Evolutionary conservation across 192 early-diverging fungal species (phyloP).

Genomic region (Haplosporangium gracile): DNA sequence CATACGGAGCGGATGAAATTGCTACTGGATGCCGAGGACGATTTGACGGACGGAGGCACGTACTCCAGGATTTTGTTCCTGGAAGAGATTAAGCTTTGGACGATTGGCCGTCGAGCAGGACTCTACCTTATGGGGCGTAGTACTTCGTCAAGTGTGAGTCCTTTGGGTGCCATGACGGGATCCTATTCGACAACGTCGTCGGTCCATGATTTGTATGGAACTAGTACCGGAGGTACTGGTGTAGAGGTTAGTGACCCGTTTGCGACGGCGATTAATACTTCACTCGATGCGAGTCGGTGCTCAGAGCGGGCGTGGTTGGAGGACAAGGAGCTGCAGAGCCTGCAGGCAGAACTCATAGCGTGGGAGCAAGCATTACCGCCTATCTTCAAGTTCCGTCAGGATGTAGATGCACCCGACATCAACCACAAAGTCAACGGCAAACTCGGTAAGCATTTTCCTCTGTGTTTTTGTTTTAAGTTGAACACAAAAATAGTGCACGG

Average conservation of each 20-base stretch:
- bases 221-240: neutral
- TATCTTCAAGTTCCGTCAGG: conserved; percentile 28
- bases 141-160: conserved; percentile 16
- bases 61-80: conserved; percentile 46
- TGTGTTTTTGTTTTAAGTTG: neutral
- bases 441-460: conserved; percentile 19
- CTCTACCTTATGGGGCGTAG: conserved; percentile 27
- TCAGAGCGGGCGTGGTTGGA: conserved; percentile 47
- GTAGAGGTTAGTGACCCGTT: conserved; percentile 13
- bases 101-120: conserved; percentile 39
- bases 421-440: conserved; percentile 54
- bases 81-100: conserved; percentile 53
- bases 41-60: conserved; percentile 42
- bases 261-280: conserved; percentile 13
- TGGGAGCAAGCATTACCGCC: conserved; percentile 38
- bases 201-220: neutral
- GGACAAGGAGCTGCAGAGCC: conserved; percentile 43
- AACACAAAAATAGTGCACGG: neutral
- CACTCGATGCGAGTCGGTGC: conserved; percentile 36
- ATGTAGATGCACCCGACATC: conserved; percentile 27
- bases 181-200: neutral
- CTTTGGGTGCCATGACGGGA: conserved; percentile 21
- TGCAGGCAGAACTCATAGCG: conserved; percentile 48
- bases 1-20: conserved; percentile 51
- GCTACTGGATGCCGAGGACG: conserved; percentile 46